Conservation (phyloP, 2,329 filamentous ascomycete species). For the Claviceps sp. region DNA sequence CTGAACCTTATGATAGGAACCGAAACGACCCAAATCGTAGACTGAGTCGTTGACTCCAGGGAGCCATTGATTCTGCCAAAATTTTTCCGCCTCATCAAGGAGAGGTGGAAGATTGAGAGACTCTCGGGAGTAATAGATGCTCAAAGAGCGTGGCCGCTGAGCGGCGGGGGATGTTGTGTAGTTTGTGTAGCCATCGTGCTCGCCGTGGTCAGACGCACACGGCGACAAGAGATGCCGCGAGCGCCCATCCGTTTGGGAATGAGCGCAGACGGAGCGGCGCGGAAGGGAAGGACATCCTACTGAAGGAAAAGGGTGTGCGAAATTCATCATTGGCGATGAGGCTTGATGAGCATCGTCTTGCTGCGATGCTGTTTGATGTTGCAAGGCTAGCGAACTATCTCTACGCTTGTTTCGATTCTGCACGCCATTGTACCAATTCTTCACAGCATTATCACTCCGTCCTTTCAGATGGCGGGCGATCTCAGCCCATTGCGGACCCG, state of each 20-base stretch:
- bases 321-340: background rate
- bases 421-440: constrained; percentile 96
- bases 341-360: background rate
- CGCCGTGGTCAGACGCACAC: constrained; percentile 33
- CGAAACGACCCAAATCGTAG: too few species aligned
- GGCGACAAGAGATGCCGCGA: constrained; percentile 25
- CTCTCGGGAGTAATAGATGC: too few species aligned
- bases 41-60: background rate
- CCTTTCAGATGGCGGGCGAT: constrained; percentile 72
- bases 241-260: constrained; percentile 8
- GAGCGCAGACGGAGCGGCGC: background rate
- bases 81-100: too few species aligned
- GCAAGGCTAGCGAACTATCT: background rate
- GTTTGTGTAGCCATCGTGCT: constrained; percentile 50
- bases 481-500: constrained; percentile 86
- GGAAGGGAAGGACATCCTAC: background rate
- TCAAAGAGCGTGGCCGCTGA: constrained; percentile 13
- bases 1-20: background rate
- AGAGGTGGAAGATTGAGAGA: too few species aligned
- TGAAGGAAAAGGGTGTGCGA: background rate
- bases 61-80: background rate
- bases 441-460: constrained; percentile 87
- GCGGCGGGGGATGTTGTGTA: constrained; percentile 45
- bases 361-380: too few species aligned
- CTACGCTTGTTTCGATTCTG: constrained; percentile 61